Percentiles rank a stretch among this genome's conserved stretches.
Evolutionary conservation across 2,329 filamentous ascomycete species (phyloP).

Genomic region (Verticillium tricorpus): DNA sequence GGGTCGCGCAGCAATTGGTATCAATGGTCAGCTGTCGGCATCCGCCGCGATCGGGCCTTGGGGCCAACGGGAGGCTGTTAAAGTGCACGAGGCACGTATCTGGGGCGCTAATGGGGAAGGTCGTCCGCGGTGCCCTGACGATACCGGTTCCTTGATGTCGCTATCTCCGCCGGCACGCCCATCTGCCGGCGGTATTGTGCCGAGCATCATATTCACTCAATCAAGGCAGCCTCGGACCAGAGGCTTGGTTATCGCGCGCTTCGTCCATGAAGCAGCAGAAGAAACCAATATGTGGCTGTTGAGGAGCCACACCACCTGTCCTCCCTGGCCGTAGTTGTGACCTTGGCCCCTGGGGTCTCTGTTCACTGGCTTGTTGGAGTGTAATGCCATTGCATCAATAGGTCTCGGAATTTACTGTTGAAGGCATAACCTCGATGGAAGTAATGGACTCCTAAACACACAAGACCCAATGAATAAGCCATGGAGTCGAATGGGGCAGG

Average conservation of each 20-base stretch:
- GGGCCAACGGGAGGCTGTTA: neutral
- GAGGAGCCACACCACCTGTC: neutral
- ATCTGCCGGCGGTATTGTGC: neutral
- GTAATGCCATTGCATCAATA: neutral
- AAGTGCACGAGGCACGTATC: neutral
- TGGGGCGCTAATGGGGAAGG: neutral
- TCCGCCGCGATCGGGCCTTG: neutral
- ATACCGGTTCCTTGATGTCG: neutral
- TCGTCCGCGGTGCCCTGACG: neutral
- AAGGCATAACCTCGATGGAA: too few species aligned
- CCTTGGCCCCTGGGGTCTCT: neutral
- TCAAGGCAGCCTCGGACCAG: neutral
- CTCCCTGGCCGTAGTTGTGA: neutral
- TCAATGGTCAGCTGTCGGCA: neutral
- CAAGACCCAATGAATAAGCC: too few species aligned
- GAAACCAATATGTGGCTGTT: too few species aligned
- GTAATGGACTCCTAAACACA: too few species aligned
- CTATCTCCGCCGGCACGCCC: neutral
- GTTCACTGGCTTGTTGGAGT: neutral
- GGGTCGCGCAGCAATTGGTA: neutral
- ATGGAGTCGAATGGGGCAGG: neutral
- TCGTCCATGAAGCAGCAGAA: neutral
- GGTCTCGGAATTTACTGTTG: too few species aligned
- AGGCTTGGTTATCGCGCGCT: neutral
- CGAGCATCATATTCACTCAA: neutral